These are phyloP conservation scores for Coniochaeta sp. DNA, from an alignment of 2,329 filamentous ascomycete species.

Conservation along the genomic window DNA sequence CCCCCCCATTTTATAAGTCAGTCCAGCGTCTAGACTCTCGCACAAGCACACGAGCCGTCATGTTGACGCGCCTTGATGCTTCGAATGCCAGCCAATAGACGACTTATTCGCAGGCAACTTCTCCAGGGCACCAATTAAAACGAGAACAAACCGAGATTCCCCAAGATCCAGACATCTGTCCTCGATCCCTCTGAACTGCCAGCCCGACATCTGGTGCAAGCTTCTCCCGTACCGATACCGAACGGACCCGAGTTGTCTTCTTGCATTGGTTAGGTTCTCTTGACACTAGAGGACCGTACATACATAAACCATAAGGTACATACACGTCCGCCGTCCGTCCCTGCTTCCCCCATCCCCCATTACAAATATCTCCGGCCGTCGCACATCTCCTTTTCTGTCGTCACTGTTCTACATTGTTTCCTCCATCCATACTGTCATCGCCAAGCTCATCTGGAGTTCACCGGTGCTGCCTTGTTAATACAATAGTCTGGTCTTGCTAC, in stretches of 20 bases:
- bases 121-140: not conserved
- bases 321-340: not conserved
- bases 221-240: too few species aligned
- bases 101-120: not conserved
- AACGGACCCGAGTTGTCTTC: not conserved
- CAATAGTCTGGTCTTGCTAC: too few species aligned
- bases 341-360: not conserved
- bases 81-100: not conserved
- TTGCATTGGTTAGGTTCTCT: not conserved
- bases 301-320: conserved; percentile 2
- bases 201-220: too few species aligned
- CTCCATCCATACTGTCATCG: not conserved
- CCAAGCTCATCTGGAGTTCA: not conserved
- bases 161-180: too few species aligned
- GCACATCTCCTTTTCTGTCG: not conserved
- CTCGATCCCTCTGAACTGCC: not conserved
- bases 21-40: not conserved
- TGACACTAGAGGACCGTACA: not conserved
- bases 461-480: not conserved
- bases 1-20: not conserved
- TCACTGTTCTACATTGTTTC: too few species aligned
- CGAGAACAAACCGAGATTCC: not conserved
- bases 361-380: not conserved
- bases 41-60: not conserved
- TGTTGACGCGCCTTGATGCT: conserved; percentile 1